These are phyloP conservation scores for Spizellomyces punctatus DNA, from an alignment of 192 early-diverging fungal genomes.

Conservation along the genomic window DNA sequence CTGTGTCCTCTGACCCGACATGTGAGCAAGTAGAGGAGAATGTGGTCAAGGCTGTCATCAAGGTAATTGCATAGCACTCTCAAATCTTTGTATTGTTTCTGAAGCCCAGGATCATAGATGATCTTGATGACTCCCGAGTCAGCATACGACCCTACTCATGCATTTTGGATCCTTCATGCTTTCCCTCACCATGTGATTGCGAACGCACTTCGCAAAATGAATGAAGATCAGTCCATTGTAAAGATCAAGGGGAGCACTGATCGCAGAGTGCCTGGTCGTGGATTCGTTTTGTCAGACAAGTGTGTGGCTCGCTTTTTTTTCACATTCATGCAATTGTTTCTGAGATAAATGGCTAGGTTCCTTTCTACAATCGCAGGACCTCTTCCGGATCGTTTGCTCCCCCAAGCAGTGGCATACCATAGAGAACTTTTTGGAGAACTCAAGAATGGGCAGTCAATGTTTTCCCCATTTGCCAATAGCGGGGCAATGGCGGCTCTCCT, in stretches of 20 bases:
- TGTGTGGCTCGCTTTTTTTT: no score
- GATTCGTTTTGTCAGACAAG: conserved; percentile 39
- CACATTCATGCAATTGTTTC: no score
- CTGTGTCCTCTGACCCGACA: background rate
- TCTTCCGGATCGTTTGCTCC: conserved; percentile 39
- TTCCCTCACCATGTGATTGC: conserved; percentile 21
- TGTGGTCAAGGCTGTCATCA: conserved; percentile 27
- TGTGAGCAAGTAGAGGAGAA: conserved; percentile 5
- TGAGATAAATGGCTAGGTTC: conserved; percentile 21
- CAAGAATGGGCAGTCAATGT: background rate
- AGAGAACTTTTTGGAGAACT: conserved; percentile 10
- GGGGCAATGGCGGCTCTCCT: conserved; percentile 32
- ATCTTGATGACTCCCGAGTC: conserved; percentile 43
- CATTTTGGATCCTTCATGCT: conserved; percentile 32
- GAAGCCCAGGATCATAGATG: conserved; percentile 15
- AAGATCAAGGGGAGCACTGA: conserved; percentile 30
- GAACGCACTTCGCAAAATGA: conserved; percentile 17
- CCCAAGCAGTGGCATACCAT: conserved; percentile 26
- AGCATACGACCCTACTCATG: conserved; percentile 32
- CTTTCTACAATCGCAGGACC: conserved; percentile 32
- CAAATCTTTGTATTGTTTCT: conserved; percentile 1
- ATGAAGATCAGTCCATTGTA: conserved; percentile 25
- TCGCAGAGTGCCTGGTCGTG: conserved; percentile 40
- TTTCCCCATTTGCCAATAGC: conserved; percentile 28
- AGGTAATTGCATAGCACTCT: conserved; percentile 14